These are phyloP conservation scores for Fraxinus quadrangulata DNA, from an alignment of 257 asterid genomes.

Conservation along the genomic window DNA sequence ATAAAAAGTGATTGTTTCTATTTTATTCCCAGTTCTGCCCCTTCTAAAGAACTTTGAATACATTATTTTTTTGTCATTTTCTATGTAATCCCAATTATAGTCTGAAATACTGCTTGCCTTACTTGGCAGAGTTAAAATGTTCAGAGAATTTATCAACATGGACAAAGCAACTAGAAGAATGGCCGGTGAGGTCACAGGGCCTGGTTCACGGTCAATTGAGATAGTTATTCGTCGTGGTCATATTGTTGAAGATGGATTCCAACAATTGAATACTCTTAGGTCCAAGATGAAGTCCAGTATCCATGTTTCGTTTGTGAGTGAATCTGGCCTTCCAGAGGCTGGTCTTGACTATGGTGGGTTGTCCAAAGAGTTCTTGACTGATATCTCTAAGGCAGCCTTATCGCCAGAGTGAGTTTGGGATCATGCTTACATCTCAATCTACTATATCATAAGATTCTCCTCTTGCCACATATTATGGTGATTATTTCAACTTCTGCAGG, in stretches of 20 bases:
- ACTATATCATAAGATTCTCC: not conserved
- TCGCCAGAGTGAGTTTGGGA: conserved; percentile 72
- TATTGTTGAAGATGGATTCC: conserved; percentile 92
- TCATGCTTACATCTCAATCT: conserved; percentile 17
- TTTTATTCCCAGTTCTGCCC: not conserved
- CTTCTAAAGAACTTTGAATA: not conserved
- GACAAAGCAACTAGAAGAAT: conserved; percentile 81
- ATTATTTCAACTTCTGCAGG: conserved; percentile 40
- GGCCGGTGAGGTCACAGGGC: conserved; percentile 78
- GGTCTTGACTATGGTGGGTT: conserved; percentile 98
- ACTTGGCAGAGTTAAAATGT: conserved; percentile 80
- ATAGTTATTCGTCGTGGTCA: conserved; percentile 80
- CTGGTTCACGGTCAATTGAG: conserved; percentile 76
- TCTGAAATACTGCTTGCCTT: conserved; percentile 20
- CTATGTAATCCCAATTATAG: conserved; percentile 14
- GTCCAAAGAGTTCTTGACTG: conserved; percentile 94
- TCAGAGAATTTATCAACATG: conserved; percentile 89
- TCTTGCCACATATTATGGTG: not conserved
- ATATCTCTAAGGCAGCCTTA: conserved; percentile 79
- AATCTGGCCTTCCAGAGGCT: conserved; percentile 96
- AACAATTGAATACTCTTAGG: conserved; percentile 79
- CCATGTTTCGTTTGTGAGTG: conserved; percentile 89
- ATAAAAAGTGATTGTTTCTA: not conserved
- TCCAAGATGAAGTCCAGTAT: conserved; percentile 77
- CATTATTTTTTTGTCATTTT: conserved; percentile 12